Evolutionary conservation across 768 basidiomycete genomes (phyloP).

Genomic region (Pleurotus tuoliensis): DNA sequence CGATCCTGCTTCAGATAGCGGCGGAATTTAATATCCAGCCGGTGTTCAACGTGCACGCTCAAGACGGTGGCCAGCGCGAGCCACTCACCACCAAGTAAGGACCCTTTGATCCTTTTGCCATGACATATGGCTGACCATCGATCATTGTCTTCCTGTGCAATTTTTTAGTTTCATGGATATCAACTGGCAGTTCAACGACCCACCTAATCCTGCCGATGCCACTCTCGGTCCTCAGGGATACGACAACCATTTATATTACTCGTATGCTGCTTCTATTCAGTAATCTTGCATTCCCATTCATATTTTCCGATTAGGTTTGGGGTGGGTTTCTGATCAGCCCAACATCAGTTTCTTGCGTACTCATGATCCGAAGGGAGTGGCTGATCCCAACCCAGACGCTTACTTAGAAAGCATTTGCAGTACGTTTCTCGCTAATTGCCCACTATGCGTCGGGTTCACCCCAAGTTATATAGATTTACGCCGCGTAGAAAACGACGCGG

Average conservation of each 20-base stretch:
- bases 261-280: slow-evolving; percentile 32
- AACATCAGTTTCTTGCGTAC: slow-evolving; percentile 1
- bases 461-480: slow-evolving; percentile 44
- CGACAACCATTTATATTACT: slow-evolving; percentile 80
- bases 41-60: slow-evolving; percentile 12
- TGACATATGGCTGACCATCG: not conserved
- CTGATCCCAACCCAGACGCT: slow-evolving; percentile 56
- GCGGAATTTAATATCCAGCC: slow-evolving; percentile 19
- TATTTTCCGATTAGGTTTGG: slow-evolving; percentile 42
- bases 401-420: slow-evolving; percentile 72
- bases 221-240: slow-evolving; percentile 68
- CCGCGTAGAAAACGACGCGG: slow-evolving; percentile 46
- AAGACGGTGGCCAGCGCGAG: slow-evolving; percentile 11
- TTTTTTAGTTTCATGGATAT: slow-evolving; percentile 71
- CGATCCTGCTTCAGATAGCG: slow-evolving; percentile 30
- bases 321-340: slow-evolving; percentile 29
- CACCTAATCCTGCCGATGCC: slow-evolving; percentile 67
- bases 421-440: slow-evolving; percentile 26
- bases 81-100: slow-evolving; percentile 35
- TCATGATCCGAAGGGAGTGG: slow-evolving; percentile 52
- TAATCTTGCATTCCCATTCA: slow-evolving; percentile 2
- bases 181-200: slow-evolving; percentile 70
- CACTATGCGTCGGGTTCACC: not conserved
- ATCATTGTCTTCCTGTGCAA: not conserved
- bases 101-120: not conserved